These are phyloP conservation scores for Cryptococcus sp. DNA, from an alignment of 1,284 basidiomycete species.

Conservation along the genomic window DNA sequence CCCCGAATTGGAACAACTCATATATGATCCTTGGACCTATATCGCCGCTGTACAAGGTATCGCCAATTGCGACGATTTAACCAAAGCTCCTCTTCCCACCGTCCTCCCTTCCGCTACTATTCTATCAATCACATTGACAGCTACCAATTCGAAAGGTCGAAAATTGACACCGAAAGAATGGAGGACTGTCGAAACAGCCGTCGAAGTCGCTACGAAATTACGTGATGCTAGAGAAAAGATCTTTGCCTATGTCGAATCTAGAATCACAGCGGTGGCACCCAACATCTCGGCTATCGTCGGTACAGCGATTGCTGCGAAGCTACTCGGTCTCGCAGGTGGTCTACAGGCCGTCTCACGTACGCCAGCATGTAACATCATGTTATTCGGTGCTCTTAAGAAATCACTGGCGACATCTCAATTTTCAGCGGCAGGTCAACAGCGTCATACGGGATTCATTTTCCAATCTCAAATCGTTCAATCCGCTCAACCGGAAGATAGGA, in stretches of 20 bases:
- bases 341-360: slow-evolving; percentile 86
- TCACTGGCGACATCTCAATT: slow-evolving; percentile 72
- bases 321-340: slow-evolving; percentile 95
- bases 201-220: slow-evolving; percentile 78
- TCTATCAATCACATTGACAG: slow-evolving; percentile 94
- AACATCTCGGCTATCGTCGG: slow-evolving; percentile 98
- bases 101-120: slow-evolving; percentile 87
- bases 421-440: slow-evolving; percentile 61
- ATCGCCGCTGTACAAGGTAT: slow-evolving; percentile 85
- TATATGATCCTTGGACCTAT: slow-evolving; percentile 87
- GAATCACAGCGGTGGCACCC: slow-evolving; percentile 96
- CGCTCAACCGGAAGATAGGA: slow-evolving; percentile 84
- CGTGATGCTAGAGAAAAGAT: slow-evolving; percentile 91
- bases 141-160: slow-evolving; percentile 81
- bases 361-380: slow-evolving; percentile 91
- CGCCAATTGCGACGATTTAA: slow-evolving; percentile 79
- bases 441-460: slow-evolving; percentile 96
- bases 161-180: slow-evolving; percentile 68
- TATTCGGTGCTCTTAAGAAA: slow-evolving; percentile 90
- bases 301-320: slow-evolving; percentile 94
- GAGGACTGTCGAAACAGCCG: slow-evolving; percentile 75
- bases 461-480: slow-evolving; percentile 82
- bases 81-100: slow-evolving; percentile 71
- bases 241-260: slow-evolving; percentile 96
- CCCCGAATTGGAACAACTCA: slow-evolving; percentile 92